phyloP scores from a whole-genome alignment of 2,329 filamentous ascomycete genomes.

The Aspergillus floridensis region DNA sequence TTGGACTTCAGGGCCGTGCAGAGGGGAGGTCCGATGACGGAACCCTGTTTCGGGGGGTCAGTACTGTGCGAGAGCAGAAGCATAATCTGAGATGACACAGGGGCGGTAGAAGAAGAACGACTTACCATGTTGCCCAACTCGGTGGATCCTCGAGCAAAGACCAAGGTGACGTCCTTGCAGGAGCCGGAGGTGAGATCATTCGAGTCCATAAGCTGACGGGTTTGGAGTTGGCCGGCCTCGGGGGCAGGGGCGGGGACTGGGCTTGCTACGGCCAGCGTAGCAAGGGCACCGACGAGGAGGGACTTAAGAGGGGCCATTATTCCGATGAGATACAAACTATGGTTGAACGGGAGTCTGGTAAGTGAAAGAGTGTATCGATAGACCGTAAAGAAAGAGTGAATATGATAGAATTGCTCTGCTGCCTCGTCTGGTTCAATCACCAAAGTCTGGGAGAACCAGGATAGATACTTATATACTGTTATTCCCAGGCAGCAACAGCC shows the following conservation, averaged over 20 bases:
- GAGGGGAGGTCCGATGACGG: conserved; percentile 28
- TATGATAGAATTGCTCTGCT: neutral
- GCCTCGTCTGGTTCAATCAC: neutral
- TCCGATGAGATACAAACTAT: neutral
- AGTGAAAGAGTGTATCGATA: too few species aligned
- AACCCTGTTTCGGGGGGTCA: conserved; percentile 21
- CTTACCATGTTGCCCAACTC: conserved; percentile 42
- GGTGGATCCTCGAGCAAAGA: conserved; percentile 43
- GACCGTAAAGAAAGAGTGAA: too few species aligned
- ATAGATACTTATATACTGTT: neutral
- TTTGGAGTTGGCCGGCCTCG: neutral
- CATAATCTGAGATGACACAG: neutral
- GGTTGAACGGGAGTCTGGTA: neutral
- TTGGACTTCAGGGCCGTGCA: conserved; percentile 26
- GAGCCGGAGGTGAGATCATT: conserved; percentile 40
- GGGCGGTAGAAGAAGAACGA: neutral
- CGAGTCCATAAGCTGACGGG: conserved; percentile 20
- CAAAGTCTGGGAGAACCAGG: neutral
- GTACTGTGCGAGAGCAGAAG: neutral
- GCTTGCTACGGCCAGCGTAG: conserved; percentile 15
- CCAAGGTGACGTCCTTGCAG: conserved; percentile 40
- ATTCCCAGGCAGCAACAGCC: neutral
- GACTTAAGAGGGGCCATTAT: conserved; percentile 15
- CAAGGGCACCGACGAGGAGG: conserved; percentile 16
- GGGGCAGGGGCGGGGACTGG: conserved; percentile 12